Base-by-base conservation (phyloP, 768 basidiomycete genomes). In the Chalciporus pseudorubinellus region DNA sequence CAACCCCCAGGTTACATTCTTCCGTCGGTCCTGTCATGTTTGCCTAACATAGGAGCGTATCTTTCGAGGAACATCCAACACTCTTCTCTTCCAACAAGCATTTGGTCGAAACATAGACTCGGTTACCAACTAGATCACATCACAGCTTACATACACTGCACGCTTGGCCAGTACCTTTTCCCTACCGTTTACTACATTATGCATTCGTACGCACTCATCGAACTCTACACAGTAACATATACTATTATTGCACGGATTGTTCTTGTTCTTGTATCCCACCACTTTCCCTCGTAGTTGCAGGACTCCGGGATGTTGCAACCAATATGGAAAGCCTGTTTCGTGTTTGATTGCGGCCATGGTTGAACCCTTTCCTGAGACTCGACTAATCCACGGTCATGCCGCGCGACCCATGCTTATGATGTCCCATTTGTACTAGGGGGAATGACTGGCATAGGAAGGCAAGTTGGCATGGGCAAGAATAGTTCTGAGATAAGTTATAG, bases 61-160 rank as follows among this genome's bases (percentile, higher is more conserved):
- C 29, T 28, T 39, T n/a, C n/a, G 41, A 33, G 49, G 41, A 21
- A 28, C 48, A 44, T 28, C n/a, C 40, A 42, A 47, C 60, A 60
- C 49, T 18, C 20, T 40, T 52, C 33, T 48, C 26, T 22, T 31
- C 51, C 44, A 33, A 47, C 54, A 51, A 42, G 33, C 51, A 51
- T 38, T 36, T 47, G 44, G 21, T 13, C 49, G 28, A 57, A 45
- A 53, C 63, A 60, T 44, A 44, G 41, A 40, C 58, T 2, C 34
- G n/a, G 34, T 4, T 36, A 16, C 34, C 34, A 31, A 31, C 34
- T 50, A 55, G 44, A 53, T 55, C 49, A 34, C 53, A 59, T 55
- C 53, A 9, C 28, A 52, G 39, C 36, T 56, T 51, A 41, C 39
- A 39, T 44, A 45, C 31, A 41, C 47, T 24, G 24, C 26, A 26